phyloP scores from a whole-genome alignment of 108 stramenopile species.

The Chaetoceros tenuissimus region DNA sequence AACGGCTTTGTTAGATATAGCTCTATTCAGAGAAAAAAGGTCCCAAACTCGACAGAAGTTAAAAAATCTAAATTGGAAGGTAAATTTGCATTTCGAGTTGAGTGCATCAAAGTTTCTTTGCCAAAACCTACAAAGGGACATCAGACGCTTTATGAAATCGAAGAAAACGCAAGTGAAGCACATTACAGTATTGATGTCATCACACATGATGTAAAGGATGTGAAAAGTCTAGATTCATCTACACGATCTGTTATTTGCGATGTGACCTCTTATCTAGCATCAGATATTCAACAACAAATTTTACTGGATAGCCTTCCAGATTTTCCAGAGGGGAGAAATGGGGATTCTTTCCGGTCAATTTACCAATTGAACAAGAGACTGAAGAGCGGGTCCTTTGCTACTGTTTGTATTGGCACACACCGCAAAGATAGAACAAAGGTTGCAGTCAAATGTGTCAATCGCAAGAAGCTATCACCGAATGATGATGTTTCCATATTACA shows the following conservation, averaged over 20 bases:
- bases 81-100: background rate
- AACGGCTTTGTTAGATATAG: background rate
- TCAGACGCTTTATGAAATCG: background rate
- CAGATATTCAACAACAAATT: no score
- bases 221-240: no score
- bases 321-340: conserved; percentile 81
- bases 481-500: conserved; percentile 80
- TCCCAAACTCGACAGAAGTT: background rate
- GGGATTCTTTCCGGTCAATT: conserved; percentile 66
- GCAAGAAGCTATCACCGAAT: conserved; percentile 62
- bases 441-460: conserved; percentile 78
- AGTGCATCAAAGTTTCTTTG: background rate
- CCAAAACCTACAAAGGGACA: background rate
- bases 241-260: no score
- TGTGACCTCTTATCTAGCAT: no score
- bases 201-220: no score
- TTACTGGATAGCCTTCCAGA: conserved; percentile 72
- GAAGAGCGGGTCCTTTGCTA: conserved; percentile 84
- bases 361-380: conserved; percentile 88
- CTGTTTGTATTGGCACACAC: conserved; percentile 80
- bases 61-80: background rate
- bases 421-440: conserved; percentile 78
- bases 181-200: background rate
- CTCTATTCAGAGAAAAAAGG: background rate
- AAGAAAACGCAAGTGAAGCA: background rate